A percentile compares a stretch with the other conserved stretches of the same genome.
phyloP scores from a whole-genome alignment of 352 stramenopile species.

The Phytophthora kernoviae region DNA sequence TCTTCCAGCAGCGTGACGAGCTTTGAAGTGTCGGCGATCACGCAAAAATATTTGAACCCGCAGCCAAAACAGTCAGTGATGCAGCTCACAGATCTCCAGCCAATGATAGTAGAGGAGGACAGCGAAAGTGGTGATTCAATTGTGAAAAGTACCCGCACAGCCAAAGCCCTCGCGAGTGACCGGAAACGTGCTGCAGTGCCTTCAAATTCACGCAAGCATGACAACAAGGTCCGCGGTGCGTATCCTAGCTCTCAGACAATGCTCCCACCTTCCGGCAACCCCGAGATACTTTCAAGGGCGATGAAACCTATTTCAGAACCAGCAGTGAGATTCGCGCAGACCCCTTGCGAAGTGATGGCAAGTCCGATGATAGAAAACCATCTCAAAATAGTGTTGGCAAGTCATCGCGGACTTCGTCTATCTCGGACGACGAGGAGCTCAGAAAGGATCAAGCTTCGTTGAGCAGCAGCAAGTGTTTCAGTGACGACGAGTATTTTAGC shows the following conservation, averaged over 20 bases:
- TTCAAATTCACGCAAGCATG: slow-evolving; percentile 10
- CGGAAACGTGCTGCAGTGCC: slow-evolving; percentile 16
- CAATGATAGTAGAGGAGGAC: slow-evolving; percentile 31
- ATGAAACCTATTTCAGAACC: slow-evolving; percentile 21
- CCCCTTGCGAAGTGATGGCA: slow-evolving; percentile 1
- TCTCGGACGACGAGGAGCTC: slow-evolving; percentile 35
- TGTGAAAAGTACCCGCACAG: slow-evolving; percentile 9
- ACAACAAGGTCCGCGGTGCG: slow-evolving; percentile 25
- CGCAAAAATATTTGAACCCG: slow-evolving; percentile 41
- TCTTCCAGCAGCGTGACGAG: slow-evolving; percentile 38
- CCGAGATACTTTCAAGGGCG: not conserved
- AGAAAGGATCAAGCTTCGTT: slow-evolving; percentile 27
- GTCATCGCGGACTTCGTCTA: slow-evolving; percentile 27
- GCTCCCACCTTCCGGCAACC: slow-evolving; percentile 9
- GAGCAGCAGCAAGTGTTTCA: slow-evolving; percentile 26
- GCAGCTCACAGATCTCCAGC: slow-evolving; percentile 27
- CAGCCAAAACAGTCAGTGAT: slow-evolving; percentile 25
- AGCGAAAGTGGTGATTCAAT: slow-evolving; percentile 25
- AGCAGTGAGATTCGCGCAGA: slow-evolving; percentile 15
- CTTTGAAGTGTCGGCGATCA: slow-evolving; percentile 43
- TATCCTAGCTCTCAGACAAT: slow-evolving; percentile 5
- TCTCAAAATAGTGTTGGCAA: slow-evolving; percentile 31
- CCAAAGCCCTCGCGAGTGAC: slow-evolving; percentile 11
- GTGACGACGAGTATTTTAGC: slow-evolving; percentile 28
- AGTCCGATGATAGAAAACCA: slow-evolving; percentile 9